Percentiles rank a stretch among this genome's conserved stretches.
phyloP scores from a whole-genome alignment of 116 monocot species.

The Cymodocea nodosa region DNA sequence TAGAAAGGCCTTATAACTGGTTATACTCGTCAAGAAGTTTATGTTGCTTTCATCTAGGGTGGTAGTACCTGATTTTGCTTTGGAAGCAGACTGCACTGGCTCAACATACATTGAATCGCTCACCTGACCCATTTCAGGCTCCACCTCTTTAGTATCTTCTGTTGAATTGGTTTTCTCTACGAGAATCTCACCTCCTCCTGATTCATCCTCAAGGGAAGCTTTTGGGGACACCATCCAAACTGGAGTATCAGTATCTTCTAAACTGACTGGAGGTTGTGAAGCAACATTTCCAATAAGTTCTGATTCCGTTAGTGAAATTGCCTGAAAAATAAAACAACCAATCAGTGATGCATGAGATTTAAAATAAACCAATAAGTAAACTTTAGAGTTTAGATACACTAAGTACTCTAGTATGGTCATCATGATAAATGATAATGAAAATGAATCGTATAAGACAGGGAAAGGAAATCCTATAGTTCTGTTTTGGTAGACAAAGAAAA shows the following conservation, averaged over 20 bases:
- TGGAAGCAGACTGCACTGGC: neutral
- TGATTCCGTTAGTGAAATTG: slow-evolving; percentile 60
- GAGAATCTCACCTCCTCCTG: slow-evolving; percentile 1
- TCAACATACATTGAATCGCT: neutral
- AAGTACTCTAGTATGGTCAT: neutral
- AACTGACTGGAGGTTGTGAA: slow-evolving; percentile 13
- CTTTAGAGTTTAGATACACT: neutral
- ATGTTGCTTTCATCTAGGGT: neutral
- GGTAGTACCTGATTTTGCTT: slow-evolving; percentile 1
- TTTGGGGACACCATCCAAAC: slow-evolving; percentile 31
- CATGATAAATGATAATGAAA: too few species aligned
- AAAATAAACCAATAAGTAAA: neutral
- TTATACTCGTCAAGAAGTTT: slow-evolving; percentile 10
- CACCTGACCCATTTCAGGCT: slow-evolving; percentile 5
- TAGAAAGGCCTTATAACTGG: slow-evolving; percentile 35
- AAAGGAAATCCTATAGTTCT: too few species aligned
- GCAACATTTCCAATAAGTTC: slow-evolving; percentile 46
- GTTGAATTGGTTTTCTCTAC: neutral
- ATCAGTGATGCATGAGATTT: neutral
- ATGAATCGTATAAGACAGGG: too few species aligned
- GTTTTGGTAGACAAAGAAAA: too few species aligned
- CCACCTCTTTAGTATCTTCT: slow-evolving; percentile 4
- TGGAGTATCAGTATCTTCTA: slow-evolving; percentile 14
- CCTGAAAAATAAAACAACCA: slow-evolving; percentile 21
- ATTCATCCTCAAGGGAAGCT: slow-evolving; percentile 4